Base-by-base conservation (phyloP, 148 eudicot species). In the Camellia lanceoleosa region DNA sequence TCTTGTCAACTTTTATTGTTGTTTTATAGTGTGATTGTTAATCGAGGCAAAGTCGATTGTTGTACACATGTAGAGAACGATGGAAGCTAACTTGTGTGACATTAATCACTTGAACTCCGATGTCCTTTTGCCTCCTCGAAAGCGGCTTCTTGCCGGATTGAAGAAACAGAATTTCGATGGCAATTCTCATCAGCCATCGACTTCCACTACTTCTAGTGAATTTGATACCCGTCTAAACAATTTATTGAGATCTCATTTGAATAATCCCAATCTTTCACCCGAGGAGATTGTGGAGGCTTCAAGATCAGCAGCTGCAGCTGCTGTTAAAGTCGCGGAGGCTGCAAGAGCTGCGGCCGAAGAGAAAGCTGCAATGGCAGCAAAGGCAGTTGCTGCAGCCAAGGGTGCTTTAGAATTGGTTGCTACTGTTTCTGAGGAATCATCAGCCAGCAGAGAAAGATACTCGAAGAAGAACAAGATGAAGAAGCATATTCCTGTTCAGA, bases 111-210 rank as follows among this genome's bases (percentile, higher is more conserved):
- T 89, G 83, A 95, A 92, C 74, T 81, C 92, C 1, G 96, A 93
- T 80, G 91, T 90, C 66, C 92, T 86, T 80, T 89, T 95, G 85
- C 97, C 99, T n/a, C 99, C 99, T 46, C 90, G 97, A 60, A 95
- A 95, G 79, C 91, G 97, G 67, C 89, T 92, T 65, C 86, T 95
- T 23, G 97, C 93, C 0, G 97, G 93, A 55, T 71, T 92, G 81
- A 95, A 90, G 86, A 95, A 89, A 66, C 97, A 90, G 80, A 91
- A 83, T 81, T 85, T 83, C 0, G 91, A 89, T 88, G 87, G 78
- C 79, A 82, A 68, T 61, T 82, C 85, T 1, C 87, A 80, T 15
- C 79, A 62, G 11, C 86, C 88, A 23, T 78, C 80, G 0, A 82
- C 75, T 55, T 71, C 88, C 44, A 77, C 41, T 77, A 71, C 70